Evolutionary conservation across 306 rosid species (phyloP), one percentile per base, ranked within the genome.

Genomic region (Pyrus bretschneideri): DNA sequence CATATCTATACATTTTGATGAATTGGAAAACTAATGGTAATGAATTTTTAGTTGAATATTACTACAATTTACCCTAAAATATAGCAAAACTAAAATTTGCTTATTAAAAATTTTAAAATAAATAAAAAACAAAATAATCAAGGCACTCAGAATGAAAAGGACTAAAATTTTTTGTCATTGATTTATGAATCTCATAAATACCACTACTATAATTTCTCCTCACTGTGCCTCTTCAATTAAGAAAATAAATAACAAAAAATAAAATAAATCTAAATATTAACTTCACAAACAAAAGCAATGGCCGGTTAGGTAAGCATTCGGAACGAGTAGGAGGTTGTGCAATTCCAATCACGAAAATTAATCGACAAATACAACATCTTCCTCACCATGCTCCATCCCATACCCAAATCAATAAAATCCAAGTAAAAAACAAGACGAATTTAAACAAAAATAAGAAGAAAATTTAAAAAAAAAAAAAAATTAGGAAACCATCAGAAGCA

Each of bases 61-160:
- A 1, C 27, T 25, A 1, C 27, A 25, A 25, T 25, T 25, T 25
- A 25, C 27, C 27, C 27, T 25, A 30, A 38, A 38, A 38, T 38
- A 38, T 6, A 38, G 7, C 9, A 38, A 38, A 38, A 38, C 42
- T 7, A 38, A 38, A 7, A 38, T 7, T 38, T 38, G 42, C 2
- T 38, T 35, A 35, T 35, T 35, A 35, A 35, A 40, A 9, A 1
- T 57, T 57, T 22, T 58, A 9, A 21, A 1, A 13, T 58, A 11
- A 23, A 13, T 25, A 23, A 18, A 10, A 52, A 25, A 38, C 42
- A 38, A 38, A 38, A 38, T 9, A 64, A 4, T 12, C 14, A 11
- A 46, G 75, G 81, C 86, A 65, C 86, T 83, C 72, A 79, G 81
- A 79, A 79, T 79, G 81, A 75, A 75, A 82, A 82, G 77, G 82